Evolutionary conservation across 116 monocot genomes (phyloP).

Genomic region (Trichopus zeylanicus): DNA sequence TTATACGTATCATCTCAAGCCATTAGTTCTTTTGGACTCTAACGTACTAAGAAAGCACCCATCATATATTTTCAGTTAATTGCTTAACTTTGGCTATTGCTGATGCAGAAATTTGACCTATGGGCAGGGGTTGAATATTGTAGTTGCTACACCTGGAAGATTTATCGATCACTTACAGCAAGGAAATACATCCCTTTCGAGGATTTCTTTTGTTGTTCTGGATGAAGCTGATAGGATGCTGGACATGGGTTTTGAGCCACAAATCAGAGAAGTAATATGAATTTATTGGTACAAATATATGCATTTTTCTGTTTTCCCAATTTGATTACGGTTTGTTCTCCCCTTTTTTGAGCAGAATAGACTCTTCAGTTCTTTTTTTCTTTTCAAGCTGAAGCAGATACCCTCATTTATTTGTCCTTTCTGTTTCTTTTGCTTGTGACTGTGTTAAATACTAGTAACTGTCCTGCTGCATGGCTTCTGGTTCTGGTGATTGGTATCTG

Average conservation of each 20-base stretch:
- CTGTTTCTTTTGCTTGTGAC: too few species aligned
- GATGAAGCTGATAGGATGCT: conserved; percentile 71
- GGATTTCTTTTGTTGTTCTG: conserved; percentile 57
- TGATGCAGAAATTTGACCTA: conserved; percentile 47
- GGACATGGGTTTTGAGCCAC: conserved; percentile 71
- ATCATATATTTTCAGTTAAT: not conserved
- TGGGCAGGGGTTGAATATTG: conserved; percentile 52
- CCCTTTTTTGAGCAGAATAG: too few species aligned
- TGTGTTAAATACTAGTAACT: too few species aligned
- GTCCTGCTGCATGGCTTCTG: too few species aligned
- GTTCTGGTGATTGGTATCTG: too few species aligned
- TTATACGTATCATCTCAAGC: too few species aligned
- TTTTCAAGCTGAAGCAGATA: too few species aligned
- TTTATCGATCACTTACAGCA: conserved; percentile 73
- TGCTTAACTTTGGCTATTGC: conserved; percentile 1
- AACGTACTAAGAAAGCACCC: not conserved
- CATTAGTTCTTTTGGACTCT: not conserved
- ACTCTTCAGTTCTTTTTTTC: too few species aligned
- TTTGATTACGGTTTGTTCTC: too few species aligned
- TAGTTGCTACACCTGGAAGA: conserved; percentile 67
- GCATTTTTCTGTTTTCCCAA: not conserved
- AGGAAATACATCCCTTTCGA: conserved; percentile 55
- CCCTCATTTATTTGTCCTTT: too few species aligned
- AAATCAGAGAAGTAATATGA: conserved; percentile 51
- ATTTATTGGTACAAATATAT: not conserved